A percentile compares a stretch with the other conserved stretches of the same genome.
These are phyloP conservation scores for Dactylellina leptospora DNA, from an alignment of 2,329 filamentous ascomycete genomes.

Conservation along the genomic window DNA sequence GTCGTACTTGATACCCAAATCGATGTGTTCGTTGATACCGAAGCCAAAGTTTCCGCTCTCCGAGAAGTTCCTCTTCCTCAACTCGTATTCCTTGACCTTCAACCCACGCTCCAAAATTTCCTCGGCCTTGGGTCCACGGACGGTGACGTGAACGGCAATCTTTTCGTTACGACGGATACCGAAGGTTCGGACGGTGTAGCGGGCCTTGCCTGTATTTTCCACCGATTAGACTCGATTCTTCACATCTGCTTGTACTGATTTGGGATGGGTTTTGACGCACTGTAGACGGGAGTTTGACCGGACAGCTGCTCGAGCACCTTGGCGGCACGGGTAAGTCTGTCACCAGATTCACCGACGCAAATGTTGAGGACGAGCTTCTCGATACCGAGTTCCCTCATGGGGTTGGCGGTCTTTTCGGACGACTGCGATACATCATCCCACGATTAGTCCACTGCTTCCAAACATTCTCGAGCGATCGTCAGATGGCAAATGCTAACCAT, in stretches of 20 bases:
- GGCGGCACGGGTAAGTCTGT: conserved; percentile 98
- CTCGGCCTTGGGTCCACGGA: conserved; percentile 98
- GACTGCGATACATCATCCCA: conserved; percentile 8
- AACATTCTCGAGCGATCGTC: neutral
- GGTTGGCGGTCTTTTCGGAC: conserved; percentile 70
- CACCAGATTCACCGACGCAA: conserved; percentile 99
- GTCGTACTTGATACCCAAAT: conserved; percentile 99
- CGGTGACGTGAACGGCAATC: conserved; percentile 99
- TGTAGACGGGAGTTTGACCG: conserved; percentile 99
- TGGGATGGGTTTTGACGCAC: conserved; percentile 65
- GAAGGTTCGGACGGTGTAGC: conserved; percentile 99
- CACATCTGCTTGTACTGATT: neutral
- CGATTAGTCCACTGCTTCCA: conserved; percentile 34
- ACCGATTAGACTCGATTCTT: neutral
- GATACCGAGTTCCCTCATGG: conserved; percentile 96
- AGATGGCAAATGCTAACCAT: conserved; percentile 41
- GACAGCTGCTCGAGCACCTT: conserved; percentile 99
- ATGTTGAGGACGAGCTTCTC: conserved; percentile 99
- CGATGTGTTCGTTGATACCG: conserved; percentile 99
- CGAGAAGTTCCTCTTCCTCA: conserved; percentile 99
- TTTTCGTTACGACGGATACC: conserved; percentile 99
- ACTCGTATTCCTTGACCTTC: conserved; percentile 99
- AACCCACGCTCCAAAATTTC: conserved; percentile 99
- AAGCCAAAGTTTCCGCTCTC: conserved; percentile 99
- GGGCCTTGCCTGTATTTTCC: conserved; percentile 74